These are phyloP conservation scores for Nicotiana benthamiana DNA, from an alignment of 257 asterid genomes.

Conservation along the genomic window DNA sequence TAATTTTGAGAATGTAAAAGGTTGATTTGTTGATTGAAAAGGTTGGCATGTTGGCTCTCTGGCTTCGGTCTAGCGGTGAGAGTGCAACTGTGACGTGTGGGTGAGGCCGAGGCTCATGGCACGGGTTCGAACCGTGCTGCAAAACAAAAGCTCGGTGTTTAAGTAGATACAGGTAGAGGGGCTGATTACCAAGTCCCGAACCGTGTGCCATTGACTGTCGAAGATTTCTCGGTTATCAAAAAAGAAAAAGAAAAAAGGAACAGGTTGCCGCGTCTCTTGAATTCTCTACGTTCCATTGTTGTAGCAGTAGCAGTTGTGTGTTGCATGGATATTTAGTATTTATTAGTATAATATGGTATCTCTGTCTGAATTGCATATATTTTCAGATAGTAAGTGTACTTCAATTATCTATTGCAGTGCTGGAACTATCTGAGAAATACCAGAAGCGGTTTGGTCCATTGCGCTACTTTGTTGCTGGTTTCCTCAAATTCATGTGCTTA, in stretches of 20 bases:
- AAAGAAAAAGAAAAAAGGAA: neutral
- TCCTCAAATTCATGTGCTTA: constrained; percentile 85
- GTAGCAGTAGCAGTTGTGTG: neutral
- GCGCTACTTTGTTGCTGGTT: constrained; percentile 92
- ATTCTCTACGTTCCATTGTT: neutral
- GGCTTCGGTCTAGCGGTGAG: neutral
- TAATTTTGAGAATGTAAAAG: neutral
- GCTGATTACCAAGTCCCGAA: neutral
- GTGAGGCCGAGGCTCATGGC: neutral
- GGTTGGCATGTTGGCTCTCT: neutral
- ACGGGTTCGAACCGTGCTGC: neutral
- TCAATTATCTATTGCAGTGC: constrained; percentile 38
- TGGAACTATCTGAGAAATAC: constrained; percentile 91
- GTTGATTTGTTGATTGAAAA: neutral
- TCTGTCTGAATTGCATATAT: neutral
- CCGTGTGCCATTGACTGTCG: neutral
- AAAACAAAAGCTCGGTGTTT: neutral
- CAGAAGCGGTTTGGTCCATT: constrained; percentile 94
- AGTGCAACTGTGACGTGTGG: neutral
- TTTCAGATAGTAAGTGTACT: neutral
- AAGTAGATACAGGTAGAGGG: neutral
- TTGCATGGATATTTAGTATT: neutral
- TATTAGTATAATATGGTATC: neutral
- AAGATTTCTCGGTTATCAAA: neutral
- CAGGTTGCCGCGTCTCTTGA: neutral